These are phyloP conservation scores for Penicillium coprophilum DNA, from an alignment of 495 filamentous ascomycete species.

Conservation along the genomic window DNA sequence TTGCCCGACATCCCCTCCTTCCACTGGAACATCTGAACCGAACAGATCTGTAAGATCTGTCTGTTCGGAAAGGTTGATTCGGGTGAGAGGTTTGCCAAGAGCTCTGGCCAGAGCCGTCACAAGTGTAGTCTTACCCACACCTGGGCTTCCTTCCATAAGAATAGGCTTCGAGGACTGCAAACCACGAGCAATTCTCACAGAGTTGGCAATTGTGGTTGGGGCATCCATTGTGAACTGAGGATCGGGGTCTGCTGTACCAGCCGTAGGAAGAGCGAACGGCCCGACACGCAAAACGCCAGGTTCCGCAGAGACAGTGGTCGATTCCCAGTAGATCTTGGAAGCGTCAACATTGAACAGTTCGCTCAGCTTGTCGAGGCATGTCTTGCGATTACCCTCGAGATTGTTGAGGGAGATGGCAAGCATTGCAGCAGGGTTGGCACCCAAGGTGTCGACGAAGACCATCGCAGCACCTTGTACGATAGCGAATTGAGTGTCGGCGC, in stretches of 20 bases:
- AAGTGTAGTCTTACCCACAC: constrained; percentile 95
- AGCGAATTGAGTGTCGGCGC: constrained; percentile 52
- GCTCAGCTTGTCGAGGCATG: constrained; percentile 71
- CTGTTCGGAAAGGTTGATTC: constrained; percentile 97
- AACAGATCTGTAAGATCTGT: constrained; percentile 97
- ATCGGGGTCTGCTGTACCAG: constrained; percentile 48
- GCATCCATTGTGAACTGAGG: constrained; percentile 76
- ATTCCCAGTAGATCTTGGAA: constrained; percentile 57
- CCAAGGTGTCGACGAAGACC: constrained; percentile 92
- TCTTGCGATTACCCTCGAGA: constrained; percentile 60
- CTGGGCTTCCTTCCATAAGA: constrained; percentile 90
- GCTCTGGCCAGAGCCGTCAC: constrained; percentile 78
- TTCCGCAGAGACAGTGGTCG: constrained; percentile 49
- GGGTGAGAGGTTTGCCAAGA: constrained; percentile 74
- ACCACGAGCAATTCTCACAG: constrained; percentile 87
- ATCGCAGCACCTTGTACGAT: constrained; percentile 88
- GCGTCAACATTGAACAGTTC: constrained; percentile 65
- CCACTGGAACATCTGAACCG: constrained; percentile 92
- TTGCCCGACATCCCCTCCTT: constrained; percentile 79
- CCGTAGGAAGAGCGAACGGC: constrained; percentile 64
- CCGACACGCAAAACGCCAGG: constrained; percentile 60
- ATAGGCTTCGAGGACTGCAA: constrained; percentile 87
- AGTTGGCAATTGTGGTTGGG: constrained; percentile 85
- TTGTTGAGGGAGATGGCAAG: constrained; percentile 62
- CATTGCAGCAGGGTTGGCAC: constrained; percentile 87